These are phyloP conservation scores for Auricularia sp. DNA, from an alignment of 768 basidiomycete species.

Conservation along the genomic window DNA sequence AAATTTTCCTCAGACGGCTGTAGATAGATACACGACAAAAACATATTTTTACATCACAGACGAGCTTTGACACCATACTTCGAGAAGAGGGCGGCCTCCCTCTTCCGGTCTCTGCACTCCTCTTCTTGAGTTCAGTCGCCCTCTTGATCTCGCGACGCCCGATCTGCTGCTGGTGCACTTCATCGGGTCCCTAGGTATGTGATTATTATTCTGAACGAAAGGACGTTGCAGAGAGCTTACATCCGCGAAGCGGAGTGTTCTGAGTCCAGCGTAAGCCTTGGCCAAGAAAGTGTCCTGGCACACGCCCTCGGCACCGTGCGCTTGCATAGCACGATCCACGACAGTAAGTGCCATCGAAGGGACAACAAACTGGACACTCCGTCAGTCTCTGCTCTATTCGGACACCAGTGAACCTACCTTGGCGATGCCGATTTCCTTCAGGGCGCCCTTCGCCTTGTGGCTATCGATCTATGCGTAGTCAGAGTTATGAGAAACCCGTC, in stretches of 20 bases:
- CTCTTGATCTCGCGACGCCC: conserved; percentile 82
- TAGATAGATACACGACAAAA: neutral
- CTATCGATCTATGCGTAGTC: conserved; percentile 62
- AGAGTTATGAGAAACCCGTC: neutral
- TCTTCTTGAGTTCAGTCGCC: conserved; percentile 48
- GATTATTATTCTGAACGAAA: neutral
- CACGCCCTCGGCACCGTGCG: conserved; percentile 93
- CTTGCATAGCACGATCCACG: conserved; percentile 92
- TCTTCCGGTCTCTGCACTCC: conserved; percentile 46
- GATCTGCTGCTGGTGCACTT: conserved; percentile 94
- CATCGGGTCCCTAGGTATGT: conserved; percentile 59
- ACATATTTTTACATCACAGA: neutral
- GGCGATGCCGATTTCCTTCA: conserved; percentile 96
- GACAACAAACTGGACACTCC: conserved; percentile 67
- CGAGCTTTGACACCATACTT: conserved; percentile 25
- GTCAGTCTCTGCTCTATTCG: neutral
- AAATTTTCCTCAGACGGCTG: neutral
- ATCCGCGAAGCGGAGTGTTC: conserved; percentile 83
- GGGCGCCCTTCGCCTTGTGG: conserved; percentile 80
- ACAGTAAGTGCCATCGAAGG: conserved; percentile 82
- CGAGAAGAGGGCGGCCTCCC: conserved; percentile 48
- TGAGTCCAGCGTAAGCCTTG: conserved; percentile 59
- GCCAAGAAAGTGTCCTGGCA: conserved; percentile 85
- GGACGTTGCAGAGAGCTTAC: conserved; percentile 31
- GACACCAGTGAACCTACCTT: conserved; percentile 46